Evolutionary conservation across 2,329 filamentous ascomycete species (phyloP).

Genomic region (Fusarium falciforme): DNA sequence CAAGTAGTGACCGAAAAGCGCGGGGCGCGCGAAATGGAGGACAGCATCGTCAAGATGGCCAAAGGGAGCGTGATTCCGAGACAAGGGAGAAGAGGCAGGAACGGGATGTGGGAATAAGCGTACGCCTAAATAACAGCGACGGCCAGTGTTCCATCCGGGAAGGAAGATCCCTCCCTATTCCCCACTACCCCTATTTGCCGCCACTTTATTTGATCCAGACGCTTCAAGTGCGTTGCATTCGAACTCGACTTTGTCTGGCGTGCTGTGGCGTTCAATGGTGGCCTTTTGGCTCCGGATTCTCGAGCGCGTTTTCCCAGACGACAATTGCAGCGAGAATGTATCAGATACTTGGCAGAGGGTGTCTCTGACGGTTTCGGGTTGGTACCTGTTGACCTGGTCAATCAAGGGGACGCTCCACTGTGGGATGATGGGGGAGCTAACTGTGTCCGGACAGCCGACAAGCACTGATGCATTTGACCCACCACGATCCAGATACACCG

Average conservation of each 20-base stretch:
- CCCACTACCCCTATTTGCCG: slow-evolving; percentile 30
- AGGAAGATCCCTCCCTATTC: slow-evolving; percentile 10
- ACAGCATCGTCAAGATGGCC: slow-evolving; percentile 25
- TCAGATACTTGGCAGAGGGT: neutral
- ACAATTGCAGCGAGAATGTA: neutral
- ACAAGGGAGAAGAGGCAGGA: slow-evolving; percentile 1
- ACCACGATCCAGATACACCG: neutral
- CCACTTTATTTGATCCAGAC: slow-evolving; percentile 20
- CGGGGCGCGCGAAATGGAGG: slow-evolving; percentile 19
- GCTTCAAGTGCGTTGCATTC: neutral
- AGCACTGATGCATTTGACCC: neutral
- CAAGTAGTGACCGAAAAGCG: slow-evolving; percentile 21
- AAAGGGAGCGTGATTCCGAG: neutral
- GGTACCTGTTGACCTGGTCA: neutral
- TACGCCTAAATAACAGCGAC: neutral
- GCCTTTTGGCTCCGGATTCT: neutral
- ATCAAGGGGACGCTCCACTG: neutral
- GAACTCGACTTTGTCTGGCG: neutral
- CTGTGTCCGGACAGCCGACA: neutral
- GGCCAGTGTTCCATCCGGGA: neutral
- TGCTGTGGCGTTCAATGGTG: neutral
- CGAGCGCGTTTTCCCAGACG: neutral
- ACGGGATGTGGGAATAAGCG: neutral
- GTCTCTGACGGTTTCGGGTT: neutral
- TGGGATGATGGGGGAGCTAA: neutral